Evolutionary conservation across 1,284 basidiomycete species (phyloP).

Genomic region (Naganishia sp.): DNA sequence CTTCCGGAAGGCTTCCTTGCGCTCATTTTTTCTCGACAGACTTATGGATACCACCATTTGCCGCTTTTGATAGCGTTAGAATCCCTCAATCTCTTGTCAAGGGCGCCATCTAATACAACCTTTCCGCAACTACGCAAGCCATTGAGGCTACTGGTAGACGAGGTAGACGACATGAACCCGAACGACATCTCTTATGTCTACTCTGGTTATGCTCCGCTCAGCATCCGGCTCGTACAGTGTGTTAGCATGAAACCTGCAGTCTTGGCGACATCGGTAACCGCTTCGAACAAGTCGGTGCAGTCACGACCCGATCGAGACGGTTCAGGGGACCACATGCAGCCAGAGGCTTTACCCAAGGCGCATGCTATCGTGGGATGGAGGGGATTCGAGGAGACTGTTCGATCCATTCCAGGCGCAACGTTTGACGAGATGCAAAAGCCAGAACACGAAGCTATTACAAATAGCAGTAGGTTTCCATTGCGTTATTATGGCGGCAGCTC

Average conservation of each 20-base stretch:
- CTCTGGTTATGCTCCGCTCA: constrained; percentile 94
- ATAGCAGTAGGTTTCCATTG: not conserved
- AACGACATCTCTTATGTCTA: constrained; percentile 95
- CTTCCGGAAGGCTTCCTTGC: not conserved
- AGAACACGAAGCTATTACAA: constrained; percentile 21
- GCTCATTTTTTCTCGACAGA: constrained; percentile 56
- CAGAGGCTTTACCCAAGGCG: constrained; percentile 59
- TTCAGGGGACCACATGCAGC: constrained; percentile 54
- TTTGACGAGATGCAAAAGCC: constrained; percentile 71
- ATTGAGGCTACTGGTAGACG: constrained; percentile 89
- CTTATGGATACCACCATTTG: constrained; percentile 88
- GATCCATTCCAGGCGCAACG: constrained; percentile 76
- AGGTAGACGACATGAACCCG: constrained; percentile 67
- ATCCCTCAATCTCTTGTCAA: constrained; percentile 64
- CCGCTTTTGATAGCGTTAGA: constrained; percentile 80
- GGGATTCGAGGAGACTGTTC: constrained; percentile 88
- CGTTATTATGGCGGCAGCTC: constrained; percentile 46
- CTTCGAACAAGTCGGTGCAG: constrained; percentile 40
- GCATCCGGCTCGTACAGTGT: constrained; percentile 87
- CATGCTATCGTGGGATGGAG: constrained; percentile 95
- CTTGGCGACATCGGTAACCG: constrained; percentile 50
- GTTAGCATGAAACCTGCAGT: constrained; percentile 86
- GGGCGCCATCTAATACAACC: constrained; percentile 55
- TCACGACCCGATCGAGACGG: constrained; percentile 52
- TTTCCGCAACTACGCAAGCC: constrained; percentile 75